Base-by-base conservation (phyloP, 2,329 filamentous ascomycete genomes). In the Microsporum audouinii region DNA sequence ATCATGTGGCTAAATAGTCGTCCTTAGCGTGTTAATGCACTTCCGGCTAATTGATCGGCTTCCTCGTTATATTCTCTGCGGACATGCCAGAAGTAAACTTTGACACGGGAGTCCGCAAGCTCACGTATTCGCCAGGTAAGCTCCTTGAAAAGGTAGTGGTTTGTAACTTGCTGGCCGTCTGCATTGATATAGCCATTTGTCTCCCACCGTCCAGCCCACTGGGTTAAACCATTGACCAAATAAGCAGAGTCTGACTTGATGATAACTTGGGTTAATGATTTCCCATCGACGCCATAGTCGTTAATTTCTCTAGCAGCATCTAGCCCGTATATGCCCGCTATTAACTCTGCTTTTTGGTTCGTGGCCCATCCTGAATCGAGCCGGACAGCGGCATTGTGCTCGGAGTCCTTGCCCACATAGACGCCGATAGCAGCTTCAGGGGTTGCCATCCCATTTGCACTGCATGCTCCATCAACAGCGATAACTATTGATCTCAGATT, bases 221-320 rank as follows among this genome's bases (percentile, higher is more conserved):
- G 63, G 1, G 70, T 69, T 61, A 73, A 65, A 2, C 69, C 67
- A 29, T 71, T 65, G 0, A 73, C 69, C 3, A 76, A 14, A 34
- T 71, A 74, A n/a, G 64, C 65, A 0, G 73, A 75, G 43, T 74
- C 71, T 0, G 71, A 66, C 47, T 71, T 70, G 60, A 74, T 68
- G 6, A 66, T 62, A 29, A 69, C 63, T 17, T 63, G 33, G 23
- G 31, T 45, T 39, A 61, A 31, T 31, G 49, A 31, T 17, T 47
- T 29, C 1, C 36, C 36, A 10, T 36, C 57, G n/a, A 59, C 49
- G 5, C 45, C 12, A 1, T 53, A 43, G 5, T 49, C 47, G 12
- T 56, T 39, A 51, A 64, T 61, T 17, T 3, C 14, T 5, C 36
- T 57, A 5, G 55, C 63, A 33, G 43, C 41, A 3, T 61, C 55